Evolutionary conservation across 2,329 filamentous ascomycete species (phyloP).

Genomic region (Apiospora pterosperma): DNA sequence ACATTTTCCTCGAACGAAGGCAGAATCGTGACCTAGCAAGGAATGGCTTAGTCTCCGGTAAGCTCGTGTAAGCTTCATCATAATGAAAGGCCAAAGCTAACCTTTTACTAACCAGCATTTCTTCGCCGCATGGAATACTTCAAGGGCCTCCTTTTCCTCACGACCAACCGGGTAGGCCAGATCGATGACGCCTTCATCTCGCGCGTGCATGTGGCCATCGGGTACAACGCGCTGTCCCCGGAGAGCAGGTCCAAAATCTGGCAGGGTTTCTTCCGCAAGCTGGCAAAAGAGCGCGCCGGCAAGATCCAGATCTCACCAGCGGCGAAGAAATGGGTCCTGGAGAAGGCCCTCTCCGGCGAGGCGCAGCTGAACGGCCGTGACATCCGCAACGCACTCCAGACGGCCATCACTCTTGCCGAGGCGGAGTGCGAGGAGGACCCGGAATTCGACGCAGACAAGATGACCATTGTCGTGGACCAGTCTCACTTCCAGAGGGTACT

Average conservation of each 20-base stretch:
- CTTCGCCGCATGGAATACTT: constrained; percentile 23
- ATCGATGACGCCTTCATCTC: constrained; percentile 36
- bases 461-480: constrained; percentile 7
- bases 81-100: neutral
- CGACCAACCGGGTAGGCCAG: constrained; percentile 26
- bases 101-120: constrained; percentile 12
- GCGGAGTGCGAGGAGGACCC: constrained; percentile 33
- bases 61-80: neutral
- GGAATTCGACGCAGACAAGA: constrained; percentile 8
- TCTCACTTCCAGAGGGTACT: neutral
- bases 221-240: constrained; percentile 16
- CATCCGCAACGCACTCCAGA: constrained; percentile 40
- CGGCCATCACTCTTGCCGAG: constrained; percentile 41
- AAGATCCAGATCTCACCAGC: constrained; percentile 7
- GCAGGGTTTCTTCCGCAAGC: constrained; percentile 10
- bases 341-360: constrained; percentile 2
- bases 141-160: constrained; percentile 22
- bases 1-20: neutral
- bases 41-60: constrained; percentile 9
- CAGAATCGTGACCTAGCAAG: neutral
- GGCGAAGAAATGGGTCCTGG: constrained; percentile 8
- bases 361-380: constrained; percentile 34
- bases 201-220: constrained; percentile 26
- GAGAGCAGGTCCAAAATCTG: constrained; percentile 4
- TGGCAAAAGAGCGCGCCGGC: constrained; percentile 4